These are phyloP conservation scores for Akanthomyces lecanii DNA, from an alignment of 2,329 filamentous ascomycete genomes.

Conservation along the genomic window DNA sequence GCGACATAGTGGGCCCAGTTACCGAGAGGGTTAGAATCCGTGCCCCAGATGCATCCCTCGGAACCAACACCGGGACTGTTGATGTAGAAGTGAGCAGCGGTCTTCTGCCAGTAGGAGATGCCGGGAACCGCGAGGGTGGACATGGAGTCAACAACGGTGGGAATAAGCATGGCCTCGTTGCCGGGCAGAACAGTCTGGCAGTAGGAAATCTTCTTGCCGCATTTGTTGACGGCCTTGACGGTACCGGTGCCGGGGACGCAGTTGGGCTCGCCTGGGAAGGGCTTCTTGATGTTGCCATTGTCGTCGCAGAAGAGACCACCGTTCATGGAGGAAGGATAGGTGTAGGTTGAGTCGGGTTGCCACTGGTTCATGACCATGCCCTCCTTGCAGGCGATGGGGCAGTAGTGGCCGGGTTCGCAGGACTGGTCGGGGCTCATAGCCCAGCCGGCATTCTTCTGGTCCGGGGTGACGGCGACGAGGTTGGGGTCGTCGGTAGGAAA, in stretches of 20 bases:
- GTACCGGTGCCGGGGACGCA: slow-evolving; percentile 66
- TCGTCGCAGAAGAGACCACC: slow-evolving; percentile 70
- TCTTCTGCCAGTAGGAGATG: slow-evolving; percentile 64
- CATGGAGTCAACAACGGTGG: slow-evolving; percentile 58
- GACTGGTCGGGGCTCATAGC: slow-evolving; percentile 72
- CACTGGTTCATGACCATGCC: slow-evolving; percentile 77
- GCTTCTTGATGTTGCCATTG: slow-evolving; percentile 62
- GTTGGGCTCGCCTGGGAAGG: slow-evolving; percentile 63
- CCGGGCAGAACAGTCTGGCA: slow-evolving; percentile 78
- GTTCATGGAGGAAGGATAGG: slow-evolving; percentile 68
- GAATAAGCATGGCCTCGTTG: slow-evolving; percentile 78
- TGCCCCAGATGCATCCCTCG: slow-evolving; percentile 70
- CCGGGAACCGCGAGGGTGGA: slow-evolving; percentile 67
- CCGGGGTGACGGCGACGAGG: slow-evolving; percentile 64
- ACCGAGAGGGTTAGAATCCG: slow-evolving; percentile 55
- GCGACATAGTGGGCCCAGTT: slow-evolving; percentile 78
- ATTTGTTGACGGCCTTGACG: slow-evolving; percentile 63
- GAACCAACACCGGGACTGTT: slow-evolving; percentile 65
- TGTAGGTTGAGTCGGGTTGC: slow-evolving; percentile 66
- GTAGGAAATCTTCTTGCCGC: slow-evolving; percentile 59
- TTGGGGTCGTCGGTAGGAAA: slow-evolving; percentile 62
- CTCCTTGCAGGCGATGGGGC: slow-evolving; percentile 71
- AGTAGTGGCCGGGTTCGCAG: slow-evolving; percentile 65
- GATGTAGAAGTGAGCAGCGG: slow-evolving; percentile 75
- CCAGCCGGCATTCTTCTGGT: slow-evolving; percentile 65